These are phyloP conservation scores for Stachybotrys chlorohalonatus DNA, from an alignment of 2,329 filamentous ascomycete genomes.

Conservation along the genomic window DNA sequence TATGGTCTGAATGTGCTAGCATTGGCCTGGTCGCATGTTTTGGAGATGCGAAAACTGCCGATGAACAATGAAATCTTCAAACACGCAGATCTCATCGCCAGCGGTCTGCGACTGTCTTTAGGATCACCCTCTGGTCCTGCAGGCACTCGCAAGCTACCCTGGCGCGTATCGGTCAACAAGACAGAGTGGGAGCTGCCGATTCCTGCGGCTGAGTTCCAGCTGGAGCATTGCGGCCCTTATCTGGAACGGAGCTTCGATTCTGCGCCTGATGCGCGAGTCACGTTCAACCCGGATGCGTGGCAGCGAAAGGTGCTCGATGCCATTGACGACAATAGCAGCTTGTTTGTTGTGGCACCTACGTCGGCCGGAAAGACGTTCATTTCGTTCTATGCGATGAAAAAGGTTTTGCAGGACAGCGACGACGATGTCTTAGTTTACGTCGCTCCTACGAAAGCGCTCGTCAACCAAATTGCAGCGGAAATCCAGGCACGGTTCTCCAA, in stretches of 20 bases:
- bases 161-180: background rate
- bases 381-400: constrained; percentile 76
- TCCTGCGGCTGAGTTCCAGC: constrained; percentile 41
- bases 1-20: background rate
- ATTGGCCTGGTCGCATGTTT: background rate
- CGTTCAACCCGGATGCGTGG: constrained; percentile 68
- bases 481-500: constrained; percentile 68
- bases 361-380: constrained; percentile 79
- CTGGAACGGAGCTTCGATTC: constrained; percentile 68
- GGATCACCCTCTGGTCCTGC: background rate
- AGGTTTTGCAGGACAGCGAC: constrained; percentile 58
- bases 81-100: background rate
- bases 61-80: background rate
- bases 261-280: constrained; percentile 54
- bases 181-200: background rate
- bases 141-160: constrained; percentile 3
- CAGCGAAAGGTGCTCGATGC: constrained; percentile 65
- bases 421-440: constrained; percentile 69
- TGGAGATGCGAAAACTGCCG: background rate
- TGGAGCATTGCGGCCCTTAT: constrained; percentile 61
- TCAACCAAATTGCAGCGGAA: constrained; percentile 77
- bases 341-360: constrained; percentile 70
- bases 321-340: constrained; percentile 59
- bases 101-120: background rate
- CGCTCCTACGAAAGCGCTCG: constrained; percentile 71